Percentiles rank a stretch among this genome's conserved stretches.
phyloP scores from a whole-genome alignment of 2,329 filamentous ascomycete genomes.

The Penicillium italicum region DNA sequence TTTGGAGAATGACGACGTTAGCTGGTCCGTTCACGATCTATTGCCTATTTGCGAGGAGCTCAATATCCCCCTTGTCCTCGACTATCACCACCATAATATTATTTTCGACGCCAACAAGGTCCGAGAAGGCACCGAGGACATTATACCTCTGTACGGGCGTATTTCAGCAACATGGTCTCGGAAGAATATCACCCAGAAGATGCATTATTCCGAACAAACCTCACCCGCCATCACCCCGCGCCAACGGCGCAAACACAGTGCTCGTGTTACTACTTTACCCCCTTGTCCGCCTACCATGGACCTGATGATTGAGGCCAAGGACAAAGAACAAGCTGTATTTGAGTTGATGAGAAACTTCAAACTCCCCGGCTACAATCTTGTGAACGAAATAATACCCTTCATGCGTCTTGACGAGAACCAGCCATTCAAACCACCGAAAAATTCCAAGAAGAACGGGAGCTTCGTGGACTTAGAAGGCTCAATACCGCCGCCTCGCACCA shows the following conservation, averaged over 20 bases:
- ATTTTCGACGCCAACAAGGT: slow-evolving; percentile 70
- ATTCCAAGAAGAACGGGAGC: slow-evolving; percentile 45
- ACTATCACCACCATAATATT: slow-evolving; percentile 96
- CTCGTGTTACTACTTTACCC: slow-evolving; percentile 73
- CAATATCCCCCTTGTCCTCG: slow-evolving; percentile 88
- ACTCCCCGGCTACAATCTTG: slow-evolving; percentile 70
- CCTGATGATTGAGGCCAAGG: slow-evolving; percentile 98
- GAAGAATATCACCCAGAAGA: slow-evolving; percentile 86
- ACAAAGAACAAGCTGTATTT: slow-evolving; percentile 95
- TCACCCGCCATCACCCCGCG: slow-evolving; percentile 71
- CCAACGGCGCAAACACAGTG: slow-evolving; percentile 79
- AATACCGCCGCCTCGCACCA: slow-evolving; percentile 43
- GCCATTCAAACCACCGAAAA: slow-evolving; percentile 48
- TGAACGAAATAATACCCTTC: slow-evolving; percentile 75
- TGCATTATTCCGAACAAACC: slow-evolving; percentile 89
- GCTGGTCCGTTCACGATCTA: slow-evolving; percentile 87
- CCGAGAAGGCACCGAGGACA: slow-evolving; percentile 80
- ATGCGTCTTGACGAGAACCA: slow-evolving; percentile 72
- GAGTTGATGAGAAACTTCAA: slow-evolving; percentile 87
- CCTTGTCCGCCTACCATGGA: slow-evolving; percentile 83
- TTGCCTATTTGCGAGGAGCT: slow-evolving; percentile 87
- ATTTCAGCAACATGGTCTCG: slow-evolving; percentile 80
- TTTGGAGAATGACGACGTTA: slow-evolving; percentile 90
- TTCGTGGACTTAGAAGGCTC: slow-evolving; percentile 43
- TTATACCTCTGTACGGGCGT: slow-evolving; percentile 68